These are phyloP conservation scores for Choiromyces venosus DNA, from an alignment of 495 filamentous ascomycete genomes.

Conservation along the genomic window DNA sequence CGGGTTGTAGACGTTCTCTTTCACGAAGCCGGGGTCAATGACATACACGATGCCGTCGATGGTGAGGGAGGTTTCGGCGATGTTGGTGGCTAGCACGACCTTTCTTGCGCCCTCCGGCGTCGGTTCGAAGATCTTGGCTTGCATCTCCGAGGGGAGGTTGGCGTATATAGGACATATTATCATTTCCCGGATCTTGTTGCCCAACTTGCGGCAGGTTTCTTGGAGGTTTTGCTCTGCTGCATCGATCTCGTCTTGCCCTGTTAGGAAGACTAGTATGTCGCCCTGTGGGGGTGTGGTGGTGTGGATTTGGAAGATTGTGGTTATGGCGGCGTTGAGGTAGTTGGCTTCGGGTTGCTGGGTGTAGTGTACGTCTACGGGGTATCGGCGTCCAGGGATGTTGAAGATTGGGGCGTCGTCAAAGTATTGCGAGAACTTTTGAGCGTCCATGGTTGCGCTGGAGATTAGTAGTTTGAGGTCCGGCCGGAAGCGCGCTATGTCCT, in stretches of 20 bases:
- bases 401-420: slow-evolving; percentile 96
- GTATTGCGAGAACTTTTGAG: slow-evolving; percentile 85
- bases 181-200: slow-evolving; percentile 76
- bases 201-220: slow-evolving; percentile 74
- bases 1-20: slow-evolving; percentile 92
- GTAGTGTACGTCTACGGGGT: slow-evolving; percentile 89
- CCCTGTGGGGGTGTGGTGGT: slow-evolving; percentile 65
- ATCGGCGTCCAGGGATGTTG: slow-evolving; percentile 86
- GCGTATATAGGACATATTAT: slow-evolving; percentile 85
- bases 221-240: slow-evolving; percentile 72
- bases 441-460: slow-evolving; percentile 91
- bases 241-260: slow-evolving; percentile 87
- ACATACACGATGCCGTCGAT: slow-evolving; percentile 91
- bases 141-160: slow-evolving; percentile 77
- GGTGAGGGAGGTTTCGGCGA: slow-evolving; percentile 81
- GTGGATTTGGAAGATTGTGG: slow-evolving; percentile 95
- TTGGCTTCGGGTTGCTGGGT: slow-evolving; percentile 89
- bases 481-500: slow-evolving; percentile 80
- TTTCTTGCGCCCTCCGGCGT: slow-evolving; percentile 75
- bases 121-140: slow-evolving; percentile 84
- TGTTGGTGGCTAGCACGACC: slow-evolving; percentile 84
- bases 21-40: slow-evolving; percentile 87
- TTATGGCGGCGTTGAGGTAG: slow-evolving; percentile 85
- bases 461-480: slow-evolving; percentile 90
- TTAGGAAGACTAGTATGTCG: slow-evolving; percentile 87